Percentiles rank a stretch among this genome's conserved stretches.
These are phyloP conservation scores for Candida maesae DNA, from an alignment of 805 yeast species.

Conservation along the genomic window DNA sequence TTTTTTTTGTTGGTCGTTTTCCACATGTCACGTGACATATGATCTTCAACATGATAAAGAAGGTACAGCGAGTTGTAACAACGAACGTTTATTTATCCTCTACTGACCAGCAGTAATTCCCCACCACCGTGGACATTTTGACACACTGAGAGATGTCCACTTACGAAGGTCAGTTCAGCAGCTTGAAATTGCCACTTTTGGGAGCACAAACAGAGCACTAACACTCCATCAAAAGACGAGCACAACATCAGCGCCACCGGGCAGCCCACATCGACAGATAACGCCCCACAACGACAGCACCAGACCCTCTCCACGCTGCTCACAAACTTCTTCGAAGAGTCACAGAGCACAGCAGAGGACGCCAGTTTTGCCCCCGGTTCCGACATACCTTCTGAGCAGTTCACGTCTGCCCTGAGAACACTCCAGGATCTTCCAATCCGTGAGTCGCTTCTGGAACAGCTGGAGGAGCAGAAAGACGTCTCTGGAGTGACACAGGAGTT, in stretches of 20 bases:
- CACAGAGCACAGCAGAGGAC: constrained; percentile 5
- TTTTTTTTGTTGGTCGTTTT: no score
- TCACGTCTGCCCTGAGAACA: constrained; percentile 17
- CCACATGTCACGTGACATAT: no score
- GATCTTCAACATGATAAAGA: no score
- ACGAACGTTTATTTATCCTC: no score
- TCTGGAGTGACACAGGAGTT: constrained; percentile 65
- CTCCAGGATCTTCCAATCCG: constrained; percentile 19
- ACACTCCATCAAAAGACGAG: constrained; percentile 23
- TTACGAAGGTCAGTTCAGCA: constrained; percentile 34
- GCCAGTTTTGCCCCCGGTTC: no score
- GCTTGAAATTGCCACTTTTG: no score
- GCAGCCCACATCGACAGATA: neutral
- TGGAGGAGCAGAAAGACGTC: constrained; percentile 20
- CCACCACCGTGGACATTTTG: neutral
- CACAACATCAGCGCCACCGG: constrained; percentile 19
- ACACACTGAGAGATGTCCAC: constrained; percentile 28
- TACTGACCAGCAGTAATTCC: no score
- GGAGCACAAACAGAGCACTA: neutral
- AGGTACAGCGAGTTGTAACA: no score
- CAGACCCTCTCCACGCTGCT: constrained; percentile 20
- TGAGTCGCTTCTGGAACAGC: constrained; percentile 27
- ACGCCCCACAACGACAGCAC: constrained; percentile 10
- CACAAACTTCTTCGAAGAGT: constrained; percentile 15
- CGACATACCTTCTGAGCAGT: no score